These are phyloP conservation scores for Cercospora brassicicola DNA, from an alignment of 2,329 filamentous ascomycete genomes.

Conservation along the genomic window DNA sequence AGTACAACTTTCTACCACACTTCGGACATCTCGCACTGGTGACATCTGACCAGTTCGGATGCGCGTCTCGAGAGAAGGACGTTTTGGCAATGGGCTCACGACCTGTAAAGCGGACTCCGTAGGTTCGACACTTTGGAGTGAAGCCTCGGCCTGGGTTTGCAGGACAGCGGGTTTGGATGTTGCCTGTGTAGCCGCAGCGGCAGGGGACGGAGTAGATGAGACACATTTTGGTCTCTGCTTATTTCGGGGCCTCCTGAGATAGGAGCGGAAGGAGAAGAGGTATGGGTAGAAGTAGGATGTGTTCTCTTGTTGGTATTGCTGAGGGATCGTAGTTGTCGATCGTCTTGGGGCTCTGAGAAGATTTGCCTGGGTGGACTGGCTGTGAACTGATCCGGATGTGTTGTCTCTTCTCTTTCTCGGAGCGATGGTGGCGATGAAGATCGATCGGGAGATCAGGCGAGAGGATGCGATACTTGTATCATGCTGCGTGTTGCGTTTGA, in stretches of 20 bases:
- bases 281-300: background rate
- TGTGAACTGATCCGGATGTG: background rate
- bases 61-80: background rate
- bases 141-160: slow-evolving; percentile 10
- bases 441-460: background rate
- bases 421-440: background rate
- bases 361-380: background rate
- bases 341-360: background rate
- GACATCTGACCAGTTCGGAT: background rate
- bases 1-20: slow-evolving; percentile 3
- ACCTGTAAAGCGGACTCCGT: slow-evolving; percentile 2
- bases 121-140: background rate
- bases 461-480: background rate
- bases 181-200: slow-evolving; percentile 3
- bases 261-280: background rate
- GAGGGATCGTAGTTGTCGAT: background rate
- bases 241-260: background rate
- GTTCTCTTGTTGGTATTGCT: background rate
- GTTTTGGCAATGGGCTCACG: background rate
- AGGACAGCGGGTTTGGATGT: slow-evolving; percentile 10
- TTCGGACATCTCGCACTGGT: background rate
- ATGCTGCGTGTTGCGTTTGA: background rate
- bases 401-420: background rate
- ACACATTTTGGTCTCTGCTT: background rate
- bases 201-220: slow-evolving; percentile 8